phyloP scores from a whole-genome alignment of 768 basidiomycete genomes.

The Phaeotremella skinneri region DNA sequence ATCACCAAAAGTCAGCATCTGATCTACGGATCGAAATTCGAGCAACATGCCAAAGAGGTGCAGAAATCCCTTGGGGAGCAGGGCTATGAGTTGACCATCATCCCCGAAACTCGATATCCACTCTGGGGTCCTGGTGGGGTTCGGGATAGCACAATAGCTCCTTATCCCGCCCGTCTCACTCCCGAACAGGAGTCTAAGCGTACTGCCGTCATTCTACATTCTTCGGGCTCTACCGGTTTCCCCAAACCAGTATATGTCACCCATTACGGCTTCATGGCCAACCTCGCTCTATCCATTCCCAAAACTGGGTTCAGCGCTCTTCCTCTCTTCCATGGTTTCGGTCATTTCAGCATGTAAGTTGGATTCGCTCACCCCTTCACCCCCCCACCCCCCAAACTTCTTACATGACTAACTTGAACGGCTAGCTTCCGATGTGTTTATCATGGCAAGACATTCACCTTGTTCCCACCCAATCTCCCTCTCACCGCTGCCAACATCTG shows the following conservation, averaged over 20 bases:
- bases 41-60: constrained; percentile 50
- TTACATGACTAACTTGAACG: constrained; percentile 1
- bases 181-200: constrained; percentile 38
- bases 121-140: constrained; percentile 55
- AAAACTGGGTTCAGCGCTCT: constrained; percentile 43
- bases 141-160: constrained; percentile 36
- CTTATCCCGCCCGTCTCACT: constrained; percentile 29
- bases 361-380: no score
- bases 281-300: constrained; percentile 32
- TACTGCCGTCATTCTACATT: constrained; percentile 44
- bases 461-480: constrained; percentile 47
- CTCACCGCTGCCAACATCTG: constrained; percentile 46
- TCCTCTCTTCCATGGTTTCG: constrained; percentile 48
- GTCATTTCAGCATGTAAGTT: constrained; percentile 47
- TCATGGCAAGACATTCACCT: constrained; percentile 46
- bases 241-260: constrained; percentile 49
- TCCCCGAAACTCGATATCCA: constrained; percentile 53
- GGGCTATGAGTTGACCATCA: constrained; percentile 31
- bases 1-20: constrained; percentile 53
- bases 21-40: constrained; percentile 54
- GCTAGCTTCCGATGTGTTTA: constrained; percentile 48
- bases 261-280: constrained; percentile 41
- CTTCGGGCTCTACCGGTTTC: constrained; percentile 48
- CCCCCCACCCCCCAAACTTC: background rate
- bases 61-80: constrained; percentile 44